Base-by-base conservation (phyloP, 1,139 yeast species). In the Yamadazyma trypodendri region DNA sequence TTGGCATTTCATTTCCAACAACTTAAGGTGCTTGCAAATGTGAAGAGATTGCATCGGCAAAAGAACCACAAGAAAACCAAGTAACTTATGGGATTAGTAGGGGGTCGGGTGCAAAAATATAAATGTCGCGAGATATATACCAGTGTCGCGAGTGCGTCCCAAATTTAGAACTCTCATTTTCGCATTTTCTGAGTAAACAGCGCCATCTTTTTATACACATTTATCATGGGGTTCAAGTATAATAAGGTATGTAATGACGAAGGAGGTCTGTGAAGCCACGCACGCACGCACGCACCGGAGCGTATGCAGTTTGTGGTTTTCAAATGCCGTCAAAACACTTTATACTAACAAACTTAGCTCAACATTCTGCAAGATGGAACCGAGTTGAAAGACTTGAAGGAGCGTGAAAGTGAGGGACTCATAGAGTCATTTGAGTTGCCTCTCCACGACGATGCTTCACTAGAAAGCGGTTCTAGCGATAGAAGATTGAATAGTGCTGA, bases 1-100 rank as follows among this genome's bases (percentile, higher is more conserved):
- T 45, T 64, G n/a, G 56, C 57, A 28, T 35, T 41, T 35, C 58
- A 58, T 39, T 67, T 65, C 49, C 60, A 56, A 44, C 71, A 65
- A 42, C 45, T 45, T 24, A 45, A 39, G 34, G 68, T 63, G 6
- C 57, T 54, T 39, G 34, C 32, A 9, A 45, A 40, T 31, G 18
- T 50, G 18, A 24, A 15, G 20, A 24, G 11, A 10, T 17, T 32
- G 8, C 28, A 23, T 11, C 23, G n/a, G 4, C 7, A 16, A 5
- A 15, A 17, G 18, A 32, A 22, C 21, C 5, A 18, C 7, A 18
- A 18, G 21, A 18, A 18, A 8, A 18, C 21, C 21, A 5, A 18
- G 21, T 18, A 18, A 8, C 5, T 18, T 6, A 18, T 5, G 21
- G n/a, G n/a, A n/a, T n/a, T n/a, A n/a, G n/a, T n/a, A n/a, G n/a